Evolutionary conservation across 1,284 basidiomycete genomes (phyloP).

Genomic region (Apiotrichum gracile): DNA sequence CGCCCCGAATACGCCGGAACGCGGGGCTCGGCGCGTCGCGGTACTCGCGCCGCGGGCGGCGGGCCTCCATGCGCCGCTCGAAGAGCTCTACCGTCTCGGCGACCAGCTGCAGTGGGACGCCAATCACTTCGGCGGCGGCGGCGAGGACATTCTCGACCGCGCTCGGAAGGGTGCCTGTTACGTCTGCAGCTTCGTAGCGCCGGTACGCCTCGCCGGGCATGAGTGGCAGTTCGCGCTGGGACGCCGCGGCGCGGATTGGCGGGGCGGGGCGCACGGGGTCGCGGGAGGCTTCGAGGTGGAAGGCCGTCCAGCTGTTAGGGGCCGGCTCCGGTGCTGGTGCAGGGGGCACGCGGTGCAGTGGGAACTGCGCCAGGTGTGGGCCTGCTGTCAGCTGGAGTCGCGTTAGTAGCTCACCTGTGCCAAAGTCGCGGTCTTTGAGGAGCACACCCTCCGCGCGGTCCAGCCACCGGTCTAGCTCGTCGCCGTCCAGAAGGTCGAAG

Average conservation of each 20-base stretch:
- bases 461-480: conserved; percentile 36
- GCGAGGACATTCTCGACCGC: conserved; percentile 23
- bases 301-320: conserved; percentile 1
- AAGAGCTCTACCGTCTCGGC: conserved; percentile 23
- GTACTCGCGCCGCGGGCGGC: background rate
- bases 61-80: conserved; percentile 28
- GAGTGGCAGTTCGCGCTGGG: conserved; percentile 21
- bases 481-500: conserved; percentile 22
- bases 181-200: conserved; percentile 25
- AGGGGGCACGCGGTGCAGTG: conserved; percentile 4
- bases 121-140: conserved; percentile 26
- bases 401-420: background rate
- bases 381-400: background rate
- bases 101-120: conserved; percentile 21
- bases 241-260: background rate
- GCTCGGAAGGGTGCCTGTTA: conserved; percentile 24
- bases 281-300: conserved; percentile 10
- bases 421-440: conserved; percentile 22
- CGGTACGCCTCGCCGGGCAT: conserved; percentile 32
- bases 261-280: background rate
- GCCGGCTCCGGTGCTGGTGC: background rate
- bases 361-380: conserved; percentile 9
- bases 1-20: background rate
- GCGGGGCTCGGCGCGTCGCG: background rate
- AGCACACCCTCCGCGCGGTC: conserved; percentile 27